Evolutionary conservation across 495 filamentous ascomycete species (phyloP).

Genomic region (Neurospora sp.): DNA sequence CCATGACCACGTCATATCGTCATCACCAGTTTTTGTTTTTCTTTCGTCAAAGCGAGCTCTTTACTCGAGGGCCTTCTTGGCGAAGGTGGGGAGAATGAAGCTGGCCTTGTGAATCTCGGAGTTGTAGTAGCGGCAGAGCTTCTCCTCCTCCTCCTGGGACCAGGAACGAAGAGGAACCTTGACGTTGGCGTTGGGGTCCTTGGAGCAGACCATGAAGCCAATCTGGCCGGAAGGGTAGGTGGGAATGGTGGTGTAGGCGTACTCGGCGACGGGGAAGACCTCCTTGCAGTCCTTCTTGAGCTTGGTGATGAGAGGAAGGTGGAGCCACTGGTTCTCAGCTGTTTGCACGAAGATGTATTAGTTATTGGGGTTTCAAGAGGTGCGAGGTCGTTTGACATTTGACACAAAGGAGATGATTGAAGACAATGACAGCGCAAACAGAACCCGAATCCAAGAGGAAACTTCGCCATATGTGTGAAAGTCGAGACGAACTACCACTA

Average conservation of each 20-base stretch:
- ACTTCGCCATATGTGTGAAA: conserved; percentile 8
- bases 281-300: conserved; percentile 94
- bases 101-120: conserved; percentile 85
- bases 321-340: conserved; percentile 99
- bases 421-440: neutral
- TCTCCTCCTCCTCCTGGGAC: conserved; percentile 79
- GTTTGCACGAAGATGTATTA: conserved; percentile 20
- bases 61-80: conserved; percentile 62
- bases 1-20: neutral
- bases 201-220: conserved; percentile 99
- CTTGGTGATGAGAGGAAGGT: conserved; percentile 78
- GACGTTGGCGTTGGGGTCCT: conserved; percentile 77
- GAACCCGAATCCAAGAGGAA: conserved; percentile 1
- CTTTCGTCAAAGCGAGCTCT: neutral
- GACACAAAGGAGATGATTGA: conserved; percentile 5
- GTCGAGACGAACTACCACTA: conserved; percentile 22
- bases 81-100: conserved; percentile 90
- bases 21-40: neutral
- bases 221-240: conserved; percentile 99
- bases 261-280: conserved; percentile 95
- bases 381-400: neutral
- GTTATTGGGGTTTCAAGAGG: conserved; percentile 1
- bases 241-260: conserved; percentile 98
- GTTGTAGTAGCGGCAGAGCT: conserved; percentile 92
- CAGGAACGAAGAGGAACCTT: conserved; percentile 71